Base-by-base conservation (phyloP, 2,329 filamentous ascomycete genomes). In the Graphilbum fragrans region DNA sequence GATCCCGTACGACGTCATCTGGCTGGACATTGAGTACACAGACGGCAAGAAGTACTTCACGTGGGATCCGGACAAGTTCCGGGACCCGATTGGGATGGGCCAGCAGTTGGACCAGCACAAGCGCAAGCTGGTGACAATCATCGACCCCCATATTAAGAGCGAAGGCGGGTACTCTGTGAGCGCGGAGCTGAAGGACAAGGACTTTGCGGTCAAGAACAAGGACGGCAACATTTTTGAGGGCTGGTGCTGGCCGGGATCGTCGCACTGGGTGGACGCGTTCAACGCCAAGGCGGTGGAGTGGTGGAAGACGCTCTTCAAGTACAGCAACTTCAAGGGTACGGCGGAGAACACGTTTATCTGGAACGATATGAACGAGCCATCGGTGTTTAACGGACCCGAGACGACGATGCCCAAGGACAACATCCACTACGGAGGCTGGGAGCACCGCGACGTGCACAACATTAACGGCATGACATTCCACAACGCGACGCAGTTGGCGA, bases 281-380 rank as follows among this genome's bases (percentile, higher is more conserved):
- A 96, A 90, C 57, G 88, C 90, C n/a, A 81, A 82, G 41, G 85
- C 87, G 7, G 76, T 83, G 41, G 77, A 83, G 47, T 98, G 92
- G 92, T 98, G 92, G 90, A 82, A 78, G 51, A 65, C 70, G 3
- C 72, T 96, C 11, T 96, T 94, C 72, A 81, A 83, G 53, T 96
- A 93, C 50, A 79, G 86, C 56, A 74, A 66, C 33, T 98, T 95
- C 71, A 85, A 86, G 60, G 88, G 87, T 37, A 86, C 86, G 1
- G 72, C 81, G 52, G 70, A 80, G 49, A 98, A 96, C 59, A 81
- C 86, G 0, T 95, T 86, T 61, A 77, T 98, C 53, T 98, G 92
- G 92, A 98, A 98, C 59, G 92, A 98, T 59, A 98, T 98, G 92
- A 96, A 95, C 57, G 92, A 98, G 65, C 92, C 92, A 1, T 96